A percentile compares a stretch with the other conserved stretches of the same genome.
Conservation (phyloP, 2,329 filamentous ascomycete genomes). For the Ophiostoma australiae region DNA sequence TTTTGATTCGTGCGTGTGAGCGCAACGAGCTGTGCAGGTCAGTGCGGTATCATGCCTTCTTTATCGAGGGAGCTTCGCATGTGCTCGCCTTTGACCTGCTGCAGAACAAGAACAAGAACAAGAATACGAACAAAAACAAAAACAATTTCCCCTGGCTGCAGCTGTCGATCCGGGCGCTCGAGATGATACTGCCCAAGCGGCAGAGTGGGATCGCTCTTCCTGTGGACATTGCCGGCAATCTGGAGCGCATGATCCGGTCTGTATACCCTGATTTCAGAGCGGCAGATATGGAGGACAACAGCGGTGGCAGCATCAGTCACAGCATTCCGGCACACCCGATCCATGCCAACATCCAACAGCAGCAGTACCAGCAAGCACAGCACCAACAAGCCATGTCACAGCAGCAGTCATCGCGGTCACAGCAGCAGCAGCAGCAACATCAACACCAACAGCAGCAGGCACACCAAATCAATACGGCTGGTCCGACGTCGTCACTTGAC, state of each 20-base stretch:
- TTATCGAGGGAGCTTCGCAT: constrained; percentile 27
- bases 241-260: constrained; percentile 25
- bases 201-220: not conserved
- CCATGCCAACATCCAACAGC: constrained; percentile 7
- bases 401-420: not conserved
- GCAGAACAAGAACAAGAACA: constrained; percentile 22
- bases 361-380: not conserved
- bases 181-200: constrained; percentile 20
- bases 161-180: constrained; percentile 23
- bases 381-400: not conserved
- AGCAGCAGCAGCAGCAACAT: constrained; percentile 2
- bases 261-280: constrained; percentile 28
- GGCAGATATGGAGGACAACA: constrained; percentile 2
- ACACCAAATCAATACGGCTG: not conserved
- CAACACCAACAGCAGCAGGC: not conserved
- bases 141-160: constrained; percentile 25
- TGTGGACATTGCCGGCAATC: constrained; percentile 22
- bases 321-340: constrained; percentile 6
- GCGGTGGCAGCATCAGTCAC: constrained; percentile 5
- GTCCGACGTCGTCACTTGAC: not conserved
- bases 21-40: constrained; percentile 24
- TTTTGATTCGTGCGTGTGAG: constrained; percentile 22
- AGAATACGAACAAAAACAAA: constrained; percentile 3
- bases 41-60: constrained; percentile 26
- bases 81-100: constrained; percentile 25